phyloP scores from a whole-genome alignment of 1,284 basidiomycete genomes.

The Leccinum variabile region DNA sequence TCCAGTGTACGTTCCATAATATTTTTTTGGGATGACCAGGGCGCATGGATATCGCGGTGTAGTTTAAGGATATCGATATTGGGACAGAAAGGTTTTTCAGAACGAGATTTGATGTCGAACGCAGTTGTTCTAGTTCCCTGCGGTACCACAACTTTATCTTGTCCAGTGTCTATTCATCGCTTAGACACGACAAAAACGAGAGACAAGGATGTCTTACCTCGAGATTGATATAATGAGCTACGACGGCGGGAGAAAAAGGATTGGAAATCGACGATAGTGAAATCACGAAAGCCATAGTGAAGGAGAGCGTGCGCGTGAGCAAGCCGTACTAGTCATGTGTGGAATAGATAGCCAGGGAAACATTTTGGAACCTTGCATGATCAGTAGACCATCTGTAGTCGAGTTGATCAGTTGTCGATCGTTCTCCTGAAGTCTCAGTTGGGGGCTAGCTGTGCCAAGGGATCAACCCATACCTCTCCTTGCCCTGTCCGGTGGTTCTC shows the following conservation, averaged over 20 bases:
- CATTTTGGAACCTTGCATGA: too few relatives aligned
- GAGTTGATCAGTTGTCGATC: not conserved
- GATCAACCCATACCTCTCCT: not conserved
- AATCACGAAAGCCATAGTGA: constrained; percentile 43
- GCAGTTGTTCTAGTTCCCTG: constrained; percentile 37
- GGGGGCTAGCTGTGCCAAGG: not conserved
- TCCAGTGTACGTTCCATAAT: constrained; percentile 46
- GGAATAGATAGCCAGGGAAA: not conserved
- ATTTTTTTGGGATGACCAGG: constrained; percentile 46
- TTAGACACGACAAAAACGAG: not conserved
- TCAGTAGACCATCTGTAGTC: not conserved
- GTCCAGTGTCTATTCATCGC: constrained; percentile 42
- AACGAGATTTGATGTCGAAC: constrained; percentile 36
- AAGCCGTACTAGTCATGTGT: too few relatives aligned
- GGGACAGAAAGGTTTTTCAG: constrained; percentile 15
- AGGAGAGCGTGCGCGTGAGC: constrained; percentile 13
- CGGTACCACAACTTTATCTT: constrained; percentile 43
- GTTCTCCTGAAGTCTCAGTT: not conserved
- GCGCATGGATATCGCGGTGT: constrained; percentile 46
- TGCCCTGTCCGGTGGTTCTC: not conserved
- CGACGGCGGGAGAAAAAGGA: constrained; percentile 39
- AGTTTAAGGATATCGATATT: constrained; percentile 36
- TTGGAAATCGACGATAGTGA: constrained; percentile 49
- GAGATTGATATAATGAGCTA: constrained; percentile 46
- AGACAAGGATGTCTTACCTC: constrained; percentile 30